Conservation (phyloP, 2,329 filamentous ascomycete genomes). For the Ascochyta viciae-villosae region DNA sequence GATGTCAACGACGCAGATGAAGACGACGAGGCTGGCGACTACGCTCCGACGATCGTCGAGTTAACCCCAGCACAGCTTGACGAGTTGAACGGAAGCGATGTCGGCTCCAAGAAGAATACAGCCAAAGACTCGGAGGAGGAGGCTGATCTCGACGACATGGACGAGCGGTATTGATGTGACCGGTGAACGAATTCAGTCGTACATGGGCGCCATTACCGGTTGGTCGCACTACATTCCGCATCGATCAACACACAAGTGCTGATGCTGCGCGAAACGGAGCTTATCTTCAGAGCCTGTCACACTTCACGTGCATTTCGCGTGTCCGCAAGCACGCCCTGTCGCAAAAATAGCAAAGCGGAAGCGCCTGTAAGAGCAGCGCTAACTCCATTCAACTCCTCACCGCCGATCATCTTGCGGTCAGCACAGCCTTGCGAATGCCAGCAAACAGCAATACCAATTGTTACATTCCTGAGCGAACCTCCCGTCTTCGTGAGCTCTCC, state of each 20-base stretch:
- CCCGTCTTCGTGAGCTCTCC: too few relatives aligned
- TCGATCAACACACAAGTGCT: not conserved
- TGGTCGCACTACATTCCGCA: not conserved
- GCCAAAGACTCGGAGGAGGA: slow-evolving; percentile 49
- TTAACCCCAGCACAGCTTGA: slow-evolving; percentile 54
- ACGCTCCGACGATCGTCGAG: slow-evolving; percentile 68
- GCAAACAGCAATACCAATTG: not conserved
- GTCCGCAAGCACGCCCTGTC: slow-evolving; percentile 15
- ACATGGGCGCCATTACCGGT: not conserved
- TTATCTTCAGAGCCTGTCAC: not conserved
- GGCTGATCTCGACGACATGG: slow-evolving; percentile 49
- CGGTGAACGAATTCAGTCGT: slow-evolving; percentile 6
- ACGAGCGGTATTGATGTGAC: slow-evolving; percentile 42
- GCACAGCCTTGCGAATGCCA: slow-evolving; percentile 25
- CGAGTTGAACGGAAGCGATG: slow-evolving; percentile 41
- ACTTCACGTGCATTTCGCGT: not conserved
- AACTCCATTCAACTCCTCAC: slow-evolving; percentile 6
- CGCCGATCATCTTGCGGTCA: slow-evolving; percentile 21
- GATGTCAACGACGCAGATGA: slow-evolving; percentile 62
- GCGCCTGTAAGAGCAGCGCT: slow-evolving; percentile 16
- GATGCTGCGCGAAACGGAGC: not conserved
- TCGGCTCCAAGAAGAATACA: slow-evolving; percentile 20
- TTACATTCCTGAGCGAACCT: not conserved
- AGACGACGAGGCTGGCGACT: slow-evolving; percentile 70
- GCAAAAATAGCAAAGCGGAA: slow-evolving; percentile 32